Evolutionary conservation across 2,329 filamentous ascomycete genomes (phyloP), one percentile per base, ranked within the genome.

Genomic region (Lasiodiplodia hormozganensis): DNA sequence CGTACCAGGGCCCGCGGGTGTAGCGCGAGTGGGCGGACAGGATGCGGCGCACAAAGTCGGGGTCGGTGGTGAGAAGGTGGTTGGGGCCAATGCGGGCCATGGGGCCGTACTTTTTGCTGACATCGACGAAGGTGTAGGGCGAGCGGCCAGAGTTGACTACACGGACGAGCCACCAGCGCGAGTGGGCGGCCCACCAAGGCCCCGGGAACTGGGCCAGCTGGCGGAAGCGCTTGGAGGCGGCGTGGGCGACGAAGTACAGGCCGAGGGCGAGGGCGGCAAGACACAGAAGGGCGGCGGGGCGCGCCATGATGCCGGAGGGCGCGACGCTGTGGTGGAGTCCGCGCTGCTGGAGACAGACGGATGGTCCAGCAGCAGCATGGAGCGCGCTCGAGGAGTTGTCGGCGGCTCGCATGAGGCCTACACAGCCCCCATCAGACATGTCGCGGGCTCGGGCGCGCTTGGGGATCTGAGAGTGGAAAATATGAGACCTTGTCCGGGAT

Each of bases 61-160:
- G 79, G 49, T 84, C 84, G 7, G 82, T 82, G 0, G 85, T 86
- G 67, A 85, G 73, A 54, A 87, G 76, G 64, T 85, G 74, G 28
- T 82, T 84, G 2, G 85, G 85, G 0, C 82, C 81, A n/a, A 84
- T 78, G 38, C 84, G 69, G 73, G 81, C 81, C 67, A 83, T 78
- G 16, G 79, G 76, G 25, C 80, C 81, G 62, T 65, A 65, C 62
- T 43, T 43, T 16, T 21, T 34, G 62, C n/a, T 65, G 49, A 65
- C 51, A 52, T 56, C 49, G 49, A 65, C 62, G 51, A 65, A 65
- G 49, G 62, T 65, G 40, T 65, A 47, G 49, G 62, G 49, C 34
- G 62, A 65, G 36, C 25, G 23, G n/a, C 62, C 62, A 0, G 62
- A 65, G 49, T 43, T 51, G 49, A 65, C 36, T 5, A 56, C 51